Base-by-base conservation (phyloP, 345 rosid species). In the Lepidium aucheri region DNA sequence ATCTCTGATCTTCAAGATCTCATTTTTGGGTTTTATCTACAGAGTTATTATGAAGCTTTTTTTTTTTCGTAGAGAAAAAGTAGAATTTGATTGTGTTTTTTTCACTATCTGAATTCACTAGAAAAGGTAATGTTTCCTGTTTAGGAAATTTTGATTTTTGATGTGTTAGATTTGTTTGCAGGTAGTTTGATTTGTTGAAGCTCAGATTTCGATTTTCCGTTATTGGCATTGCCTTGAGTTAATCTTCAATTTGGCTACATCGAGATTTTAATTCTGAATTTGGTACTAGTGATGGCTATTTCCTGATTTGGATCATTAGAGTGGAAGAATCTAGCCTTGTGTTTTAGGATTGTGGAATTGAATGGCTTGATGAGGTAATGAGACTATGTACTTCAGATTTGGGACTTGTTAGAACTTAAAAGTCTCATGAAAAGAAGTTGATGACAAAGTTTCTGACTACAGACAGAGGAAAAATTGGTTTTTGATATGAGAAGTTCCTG, bases 401-500 rank as follows among this genome's bases (percentile, higher is more conserved):
- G 77, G 18, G 64, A 63, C 71, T 55, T 62, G 66, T 71, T 54
- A 77, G 75, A 65, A 72, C 69, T 53, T 38, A 57, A 57, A 39
- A 61, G 39, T 64, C 74, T 75, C 52, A 77, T 77, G 83, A 74
- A 51, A 53, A 81, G 77, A 68, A 65, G 60, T 53, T 76, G 66
- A 76, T 75, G 75, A 77, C 51, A 56, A 53, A 53, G 58, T 56
- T 74, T 66, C 61, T 74, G 76, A 69, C 65, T 75, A 53, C 44
- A 75, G 49, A 49, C 44, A 68, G 68, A 65, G 35, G 77, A 53
- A 56, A 44, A 33, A 24, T 65, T 45, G 69, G 68, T 55, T 63
- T 78, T 74, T 86, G 92, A 84, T 79, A 94, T 94, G 99, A 90
- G 96, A 94, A 81, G 85, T 84, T 80, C 88, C 72, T 85, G 90